These are phyloP conservation scores for Phytophthora sansomeana DNA, from an alignment of 352 stramenopile genomes.

Conservation along the genomic window DNA sequence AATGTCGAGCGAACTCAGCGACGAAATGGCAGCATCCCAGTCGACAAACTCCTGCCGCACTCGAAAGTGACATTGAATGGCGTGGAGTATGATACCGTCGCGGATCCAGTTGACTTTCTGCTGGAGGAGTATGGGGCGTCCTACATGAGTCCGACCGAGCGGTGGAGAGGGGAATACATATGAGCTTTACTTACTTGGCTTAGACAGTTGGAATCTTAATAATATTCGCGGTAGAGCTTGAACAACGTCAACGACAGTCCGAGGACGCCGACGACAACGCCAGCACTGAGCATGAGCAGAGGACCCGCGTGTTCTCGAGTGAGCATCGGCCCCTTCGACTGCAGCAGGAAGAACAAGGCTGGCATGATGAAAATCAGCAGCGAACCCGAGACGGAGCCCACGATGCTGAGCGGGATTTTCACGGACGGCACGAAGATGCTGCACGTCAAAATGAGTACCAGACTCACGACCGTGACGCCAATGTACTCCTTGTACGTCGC, in stretches of 20 bases:
- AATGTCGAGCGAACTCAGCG: slow-evolving; percentile 20
- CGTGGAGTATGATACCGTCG: slow-evolving; percentile 45
- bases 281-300: slow-evolving; percentile 65
- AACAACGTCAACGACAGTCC: slow-evolving; percentile 52
- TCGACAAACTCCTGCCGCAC: slow-evolving; percentile 39
- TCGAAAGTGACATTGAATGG: slow-evolving; percentile 44
- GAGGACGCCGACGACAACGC: slow-evolving; percentile 53
- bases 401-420: slow-evolving; percentile 83
- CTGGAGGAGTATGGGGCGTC: slow-evolving; percentile 51
- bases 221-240: slow-evolving; percentile 52
- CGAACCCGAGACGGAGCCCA: slow-evolving; percentile 79
- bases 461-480: slow-evolving; percentile 55
- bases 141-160: slow-evolving; percentile 34
- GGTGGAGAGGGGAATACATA: slow-evolving; percentile 20
- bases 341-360: slow-evolving; percentile 79
- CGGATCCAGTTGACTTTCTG: slow-evolving; percentile 53
- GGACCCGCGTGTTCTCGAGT: slow-evolving; percentile 53
- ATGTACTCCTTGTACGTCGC: slow-evolving; percentile 57
- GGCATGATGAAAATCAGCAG: slow-evolving; percentile 87
- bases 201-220: slow-evolving; percentile 35
- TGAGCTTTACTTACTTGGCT: slow-evolving; percentile 20
- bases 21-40: slow-evolving; percentile 33
- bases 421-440: slow-evolving; percentile 81
- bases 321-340: slow-evolving; percentile 50
- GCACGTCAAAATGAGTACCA: slow-evolving; percentile 70